A percentile compares a stretch with the other conserved stretches of the same genome.
Conservation (phyloP, 805 yeast species). For the Scheffersomyces spartinae region DNA sequence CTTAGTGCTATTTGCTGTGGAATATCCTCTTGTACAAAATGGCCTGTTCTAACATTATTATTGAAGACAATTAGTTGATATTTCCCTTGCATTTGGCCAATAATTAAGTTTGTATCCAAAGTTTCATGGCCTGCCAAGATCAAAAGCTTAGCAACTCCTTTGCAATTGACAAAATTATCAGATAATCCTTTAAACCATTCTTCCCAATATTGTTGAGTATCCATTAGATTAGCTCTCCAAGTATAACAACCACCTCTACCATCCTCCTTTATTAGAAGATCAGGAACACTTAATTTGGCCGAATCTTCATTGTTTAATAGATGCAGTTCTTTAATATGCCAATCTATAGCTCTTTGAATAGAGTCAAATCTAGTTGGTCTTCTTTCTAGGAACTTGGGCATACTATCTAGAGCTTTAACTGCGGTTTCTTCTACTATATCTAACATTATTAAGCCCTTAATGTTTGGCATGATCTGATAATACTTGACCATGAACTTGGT, state of each 20-base stretch:
- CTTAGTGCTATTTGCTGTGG: constrained; percentile 58
- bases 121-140: constrained; percentile 84
- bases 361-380: constrained; percentile 53
- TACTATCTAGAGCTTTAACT: constrained; percentile 48
- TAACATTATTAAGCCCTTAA: constrained; percentile 64
- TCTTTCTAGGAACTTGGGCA: constrained; percentile 53
- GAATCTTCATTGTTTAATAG: constrained; percentile 46
- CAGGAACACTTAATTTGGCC: constrained; percentile 73
- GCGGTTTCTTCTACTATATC: constrained; percentile 97
- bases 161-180: constrained; percentile 26
- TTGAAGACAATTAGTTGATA: constrained; percentile 77
- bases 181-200: constrained; percentile 76
- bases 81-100: constrained; percentile 98
- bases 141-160: constrained; percentile 49
- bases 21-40: constrained; percentile 89
- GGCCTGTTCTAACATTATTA: constrained; percentile 53
- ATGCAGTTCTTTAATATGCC: constrained; percentile 55
- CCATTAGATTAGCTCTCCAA: constrained; percentile 58
- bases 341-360: constrained; percentile 53
- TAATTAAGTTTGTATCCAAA: constrained; percentile 71
- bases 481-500: constrained; percentile 34
- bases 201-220: constrained; percentile 63
- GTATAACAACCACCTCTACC: constrained; percentile 10
- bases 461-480: constrained; percentile 9
- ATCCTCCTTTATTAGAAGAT: constrained; percentile 31